Conservation (phyloP, 2,329 filamentous ascomycete genomes). For the Pestalotiopsis sp. region DNA sequence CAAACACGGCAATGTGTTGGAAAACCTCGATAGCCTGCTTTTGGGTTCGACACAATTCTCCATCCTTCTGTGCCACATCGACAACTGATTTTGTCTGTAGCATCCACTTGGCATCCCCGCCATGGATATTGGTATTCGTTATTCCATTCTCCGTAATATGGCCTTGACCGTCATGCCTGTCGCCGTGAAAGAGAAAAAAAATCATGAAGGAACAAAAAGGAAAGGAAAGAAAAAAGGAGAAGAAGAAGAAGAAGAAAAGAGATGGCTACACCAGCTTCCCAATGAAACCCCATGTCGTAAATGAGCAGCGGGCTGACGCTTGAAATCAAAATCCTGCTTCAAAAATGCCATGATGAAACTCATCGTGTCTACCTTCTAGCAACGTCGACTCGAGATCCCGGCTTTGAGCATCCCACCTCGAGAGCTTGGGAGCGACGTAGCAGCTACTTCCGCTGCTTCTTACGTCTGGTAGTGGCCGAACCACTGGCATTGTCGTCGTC, state of each 20-base stretch:
- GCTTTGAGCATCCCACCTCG: neutral
- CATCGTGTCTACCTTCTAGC: neutral
- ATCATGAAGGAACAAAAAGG: neutral
- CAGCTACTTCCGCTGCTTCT: constrained; percentile 4
- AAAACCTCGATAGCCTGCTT: neutral
- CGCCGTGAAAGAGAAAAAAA: neutral
- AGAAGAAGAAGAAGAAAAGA: neutral
- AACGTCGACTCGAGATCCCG: neutral
- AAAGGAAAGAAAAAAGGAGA: neutral
- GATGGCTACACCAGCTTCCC: neutral
- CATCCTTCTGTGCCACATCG: neutral
- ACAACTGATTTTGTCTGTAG: neutral
- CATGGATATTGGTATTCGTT: neutral
- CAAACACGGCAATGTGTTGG: neutral
- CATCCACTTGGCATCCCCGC: neutral
- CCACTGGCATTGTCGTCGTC: constrained; percentile 29
- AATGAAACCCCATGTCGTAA: neutral
- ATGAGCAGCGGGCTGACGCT: neutral
- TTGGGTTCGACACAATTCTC: neutral
- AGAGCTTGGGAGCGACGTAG: neutral
- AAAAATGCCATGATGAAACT: neutral
- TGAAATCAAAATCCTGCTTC: neutral
- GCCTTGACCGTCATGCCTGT: neutral
- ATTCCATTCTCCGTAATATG: neutral
- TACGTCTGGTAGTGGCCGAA: constrained; percentile 1